Evolutionary conservation across 805 yeast genomes (phyloP).

Genomic region (Candida peoriensis): DNA sequence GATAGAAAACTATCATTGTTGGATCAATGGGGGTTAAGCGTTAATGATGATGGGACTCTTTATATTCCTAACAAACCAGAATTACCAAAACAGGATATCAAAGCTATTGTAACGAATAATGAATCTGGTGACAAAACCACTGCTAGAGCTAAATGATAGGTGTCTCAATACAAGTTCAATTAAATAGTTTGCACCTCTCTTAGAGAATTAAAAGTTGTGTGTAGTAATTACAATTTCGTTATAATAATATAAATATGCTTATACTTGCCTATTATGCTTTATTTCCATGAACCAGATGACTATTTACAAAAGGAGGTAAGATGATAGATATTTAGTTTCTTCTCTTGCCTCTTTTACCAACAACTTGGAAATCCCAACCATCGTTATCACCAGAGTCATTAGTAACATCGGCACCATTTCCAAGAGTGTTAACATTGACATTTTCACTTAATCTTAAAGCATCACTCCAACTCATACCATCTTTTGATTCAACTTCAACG

Average conservation of each 20-base stretch:
- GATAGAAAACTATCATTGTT: slow-evolving; percentile 32
- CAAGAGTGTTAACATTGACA: slow-evolving; percentile 6
- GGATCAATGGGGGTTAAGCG: slow-evolving; percentile 28
- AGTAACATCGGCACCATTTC: slow-evolving; percentile 29
- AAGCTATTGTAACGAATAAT: no score
- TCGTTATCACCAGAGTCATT: no score
- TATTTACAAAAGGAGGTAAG: no score
- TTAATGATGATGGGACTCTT: slow-evolving; percentile 15
- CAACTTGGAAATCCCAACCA: slow-evolving; percentile 64
- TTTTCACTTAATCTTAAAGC: slow-evolving; percentile 55
- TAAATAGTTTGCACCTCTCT: no score
- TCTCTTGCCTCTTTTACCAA: slow-evolving; percentile 54
- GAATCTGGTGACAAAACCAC: no score
- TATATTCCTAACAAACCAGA: slow-evolving; percentile 1
- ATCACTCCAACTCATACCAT: slow-evolving; percentile 66
- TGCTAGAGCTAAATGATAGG: no score
- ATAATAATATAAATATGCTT: no score
- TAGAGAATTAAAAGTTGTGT: no score
- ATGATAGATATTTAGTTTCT: slow-evolving; percentile 29
- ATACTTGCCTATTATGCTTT: no score
- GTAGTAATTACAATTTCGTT: no score
- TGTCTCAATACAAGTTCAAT: no score
- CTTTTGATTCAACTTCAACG: slow-evolving; percentile 53
- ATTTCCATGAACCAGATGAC: no score
- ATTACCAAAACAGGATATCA: background rate